Evolutionary conservation across 306 rosid genomes (phyloP), one percentile per base, ranked within the genome.

Genomic region (Quercus alba): DNA sequence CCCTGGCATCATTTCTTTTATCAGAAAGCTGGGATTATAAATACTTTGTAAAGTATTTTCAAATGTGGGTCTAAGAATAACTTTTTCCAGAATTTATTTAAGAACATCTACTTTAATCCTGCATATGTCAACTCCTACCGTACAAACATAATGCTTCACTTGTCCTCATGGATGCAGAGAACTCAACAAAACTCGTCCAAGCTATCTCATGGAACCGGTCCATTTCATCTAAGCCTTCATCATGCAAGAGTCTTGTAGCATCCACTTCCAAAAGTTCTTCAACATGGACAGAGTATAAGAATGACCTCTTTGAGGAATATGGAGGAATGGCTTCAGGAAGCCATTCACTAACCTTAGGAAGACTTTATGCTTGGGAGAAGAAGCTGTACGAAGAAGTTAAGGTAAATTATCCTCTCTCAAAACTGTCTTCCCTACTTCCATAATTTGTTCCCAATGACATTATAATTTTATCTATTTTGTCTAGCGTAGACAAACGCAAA

Each of bases 351-450:
- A 96, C 99, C 21, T 76, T 96, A 4, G 98, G 89, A 81, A 89
- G 99, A 83, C 73, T 95, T 51, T 93, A 90, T 81, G 98, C 97
- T 67, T 95, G 98, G 99, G 99, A 95, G 85, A 93, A 95, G 91
- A 96, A 96, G 78, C 89, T 96, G 67, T 95, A 89, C 54, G 97
- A 96, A 80, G 97, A 93, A 88, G 98, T 96, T 73, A 96, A 91
- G 99, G 99, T 93, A 80, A 74, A 33, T 64, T 67, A 67, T 35
- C 72, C 51, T 33, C 72, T 35, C 72, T 67, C 12, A 19, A 64
- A 19, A 64, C n/a, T 64, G 17, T 3, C 14, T 12, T 49, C 15
- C 54, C 31, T 25, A 59, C 33, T 23, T 10, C 67, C 31, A 23
- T 63, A 26, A 63, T 63, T 15, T 28, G 28, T 28, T 26, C 38